phyloP scores from a whole-genome alignment of 192 early-diverging fungal genomes.

The Chytriomyces sp. region DNA sequence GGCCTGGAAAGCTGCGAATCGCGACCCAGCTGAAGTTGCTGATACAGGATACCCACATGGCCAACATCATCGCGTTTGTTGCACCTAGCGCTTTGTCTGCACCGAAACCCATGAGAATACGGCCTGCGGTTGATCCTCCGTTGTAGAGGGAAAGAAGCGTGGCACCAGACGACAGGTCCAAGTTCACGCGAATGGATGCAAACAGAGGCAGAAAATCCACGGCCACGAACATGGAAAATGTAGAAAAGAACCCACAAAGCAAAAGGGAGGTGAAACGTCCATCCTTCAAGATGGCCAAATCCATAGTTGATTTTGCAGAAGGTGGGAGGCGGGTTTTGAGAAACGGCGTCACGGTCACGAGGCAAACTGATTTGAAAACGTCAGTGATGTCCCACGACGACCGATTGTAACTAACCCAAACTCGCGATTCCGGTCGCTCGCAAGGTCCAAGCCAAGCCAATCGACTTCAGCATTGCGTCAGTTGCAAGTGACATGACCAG shows the following conservation, averaged over 20 bases:
- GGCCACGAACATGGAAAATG: slow-evolving; percentile 13
- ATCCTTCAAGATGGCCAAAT: background rate
- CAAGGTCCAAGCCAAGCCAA: slow-evolving; percentile 69
- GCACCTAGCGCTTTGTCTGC: slow-evolving; percentile 62
- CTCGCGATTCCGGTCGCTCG: slow-evolving; percentile 53
- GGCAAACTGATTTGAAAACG: too few relatives aligned
- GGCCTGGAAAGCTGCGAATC: slow-evolving; percentile 29
- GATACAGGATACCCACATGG: slow-evolving; percentile 32
- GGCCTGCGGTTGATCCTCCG: slow-evolving; percentile 62
- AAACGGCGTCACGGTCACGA: background rate
- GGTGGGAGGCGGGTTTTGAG: slow-evolving; percentile 7
- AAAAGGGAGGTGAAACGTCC: background rate
- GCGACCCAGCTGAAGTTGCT: slow-evolving; percentile 52
- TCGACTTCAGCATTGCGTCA: slow-evolving; percentile 56
- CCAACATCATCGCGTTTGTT: slow-evolving; percentile 59
- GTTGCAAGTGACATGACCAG: slow-evolving; percentile 64
- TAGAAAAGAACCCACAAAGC: background rate
- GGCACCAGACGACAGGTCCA: background rate
- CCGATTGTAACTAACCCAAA: too few relatives aligned
- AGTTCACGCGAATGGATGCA: background rate
- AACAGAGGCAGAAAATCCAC: background rate
- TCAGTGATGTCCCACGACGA: too few relatives aligned
- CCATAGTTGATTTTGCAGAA: background rate
- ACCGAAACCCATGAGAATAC: slow-evolving; percentile 63
- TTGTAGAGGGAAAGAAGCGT: slow-evolving; percentile 61